Percentiles rank a stretch among this genome's conserved stretches.
Evolutionary conservation across 2,329 filamentous ascomycete species (phyloP).

Genomic region (Elsinoe fawcettii): DNA sequence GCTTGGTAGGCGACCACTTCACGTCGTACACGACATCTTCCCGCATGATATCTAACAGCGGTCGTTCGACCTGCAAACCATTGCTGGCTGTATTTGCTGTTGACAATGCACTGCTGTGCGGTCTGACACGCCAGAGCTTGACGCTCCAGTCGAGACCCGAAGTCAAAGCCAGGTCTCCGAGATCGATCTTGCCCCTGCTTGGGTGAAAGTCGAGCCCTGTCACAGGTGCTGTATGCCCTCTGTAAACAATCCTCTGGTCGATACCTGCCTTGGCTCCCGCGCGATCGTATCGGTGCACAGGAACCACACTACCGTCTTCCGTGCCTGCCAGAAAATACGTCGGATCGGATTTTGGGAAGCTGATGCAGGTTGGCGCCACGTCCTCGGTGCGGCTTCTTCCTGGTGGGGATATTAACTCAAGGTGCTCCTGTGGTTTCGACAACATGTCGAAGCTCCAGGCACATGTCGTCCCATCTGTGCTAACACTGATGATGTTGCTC

Average conservation of each 20-base stretch:
- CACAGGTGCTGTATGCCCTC: slow-evolving; percentile 84
- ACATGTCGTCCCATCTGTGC: slow-evolving; percentile 92
- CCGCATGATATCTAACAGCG: slow-evolving; percentile 80
- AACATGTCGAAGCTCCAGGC: slow-evolving; percentile 98
- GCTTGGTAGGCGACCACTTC: slow-evolving; percentile 88
- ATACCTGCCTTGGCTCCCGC: slow-evolving; percentile 95
- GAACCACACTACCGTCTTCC: slow-evolving; percentile 93
- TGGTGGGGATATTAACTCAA: slow-evolving; percentile 80
- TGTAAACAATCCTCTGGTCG: slow-evolving; percentile 79
- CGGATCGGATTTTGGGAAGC: slow-evolving; percentile 88
- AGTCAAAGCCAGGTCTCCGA: slow-evolving; percentile 88
- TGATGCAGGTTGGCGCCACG: slow-evolving; percentile 86
- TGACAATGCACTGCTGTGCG: slow-evolving; percentile 41
- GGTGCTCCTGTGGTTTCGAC: slow-evolving; percentile 86
- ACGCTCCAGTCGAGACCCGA: slow-evolving; percentile 94
- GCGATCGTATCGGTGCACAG: slow-evolving; percentile 93
- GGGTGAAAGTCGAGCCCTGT: slow-evolving; percentile 97
- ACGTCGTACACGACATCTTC: slow-evolving; percentile 97
- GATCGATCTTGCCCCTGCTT: slow-evolving; percentile 80
- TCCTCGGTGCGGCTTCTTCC: slow-evolving; percentile 75
- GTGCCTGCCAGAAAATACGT: slow-evolving; percentile 97
- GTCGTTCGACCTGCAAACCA: slow-evolving; percentile 49
- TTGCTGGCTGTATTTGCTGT: slow-evolving; percentile 14
- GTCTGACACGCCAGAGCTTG: slow-evolving; percentile 90
- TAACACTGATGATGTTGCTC: slow-evolving; percentile 96